phyloP scores from a whole-genome alignment of 176 grass and related monocot species.

The Miscanthus lutarioriparius region DNA sequence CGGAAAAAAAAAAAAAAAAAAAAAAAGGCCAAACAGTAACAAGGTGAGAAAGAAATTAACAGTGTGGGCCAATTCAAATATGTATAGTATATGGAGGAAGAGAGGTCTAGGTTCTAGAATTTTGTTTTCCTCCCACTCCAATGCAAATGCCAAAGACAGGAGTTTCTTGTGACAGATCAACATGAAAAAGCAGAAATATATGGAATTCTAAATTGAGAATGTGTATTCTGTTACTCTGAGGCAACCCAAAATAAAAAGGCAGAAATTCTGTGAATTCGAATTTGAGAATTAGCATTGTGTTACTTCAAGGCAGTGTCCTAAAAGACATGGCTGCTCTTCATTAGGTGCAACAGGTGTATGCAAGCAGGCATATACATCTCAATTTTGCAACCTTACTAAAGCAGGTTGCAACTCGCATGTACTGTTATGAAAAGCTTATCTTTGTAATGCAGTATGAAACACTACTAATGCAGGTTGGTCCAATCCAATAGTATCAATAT shows the following conservation, averaged over 20 bases:
- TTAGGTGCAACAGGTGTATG: not conserved
- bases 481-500: not conserved
- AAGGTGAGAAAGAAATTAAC: slow-evolving; percentile 20
- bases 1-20: too few species aligned
- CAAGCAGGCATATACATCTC: not conserved
- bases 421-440: not conserved
- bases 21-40: not conserved
- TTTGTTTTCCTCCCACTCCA: slow-evolving; percentile 13
- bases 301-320: not conserved
- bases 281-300: not conserved
- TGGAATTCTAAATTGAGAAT: not conserved
- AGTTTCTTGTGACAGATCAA: not conserved
- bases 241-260: not conserved
- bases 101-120: not conserved
- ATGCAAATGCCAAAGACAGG: slow-evolving; percentile 7
- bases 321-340: slow-evolving; percentile 8
- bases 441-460: not conserved
- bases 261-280: not conserved
- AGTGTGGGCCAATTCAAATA: slow-evolving; percentile 9
- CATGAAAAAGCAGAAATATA: not conserved
- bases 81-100: not conserved
- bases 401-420: not conserved
- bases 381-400: not conserved
- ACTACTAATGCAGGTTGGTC: not conserved
- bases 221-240: not conserved